Evolutionary conservation across 2,329 filamentous ascomycete genomes (phyloP).

Genomic region (Colletotrichum gloeosporioides): DNA sequence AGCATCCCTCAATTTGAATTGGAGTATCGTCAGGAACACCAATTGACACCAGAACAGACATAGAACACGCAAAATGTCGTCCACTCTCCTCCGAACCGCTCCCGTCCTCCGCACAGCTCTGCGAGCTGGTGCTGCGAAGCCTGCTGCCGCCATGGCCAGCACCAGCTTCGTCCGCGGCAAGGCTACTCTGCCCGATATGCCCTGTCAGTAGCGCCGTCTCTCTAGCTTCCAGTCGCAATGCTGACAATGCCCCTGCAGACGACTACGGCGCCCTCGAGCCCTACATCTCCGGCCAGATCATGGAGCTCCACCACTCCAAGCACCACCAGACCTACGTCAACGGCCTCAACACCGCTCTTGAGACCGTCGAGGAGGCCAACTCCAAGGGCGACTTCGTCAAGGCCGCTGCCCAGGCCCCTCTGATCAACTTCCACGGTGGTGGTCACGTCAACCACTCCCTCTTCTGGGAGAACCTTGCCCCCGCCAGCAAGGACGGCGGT

Average conservation of each 20-base stretch:
- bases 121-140: constrained; percentile 68
- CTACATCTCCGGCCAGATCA: constrained; percentile 85
- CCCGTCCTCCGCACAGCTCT: constrained; percentile 73
- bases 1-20: no score
- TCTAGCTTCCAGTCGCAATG: neutral
- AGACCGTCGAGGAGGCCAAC: constrained; percentile 72
- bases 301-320: constrained; percentile 94
- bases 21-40: neutral
- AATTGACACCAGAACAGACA: constrained; percentile 4
- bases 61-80: constrained; percentile 65
- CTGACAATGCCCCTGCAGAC: constrained; percentile 59
- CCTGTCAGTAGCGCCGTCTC: constrained; percentile 45
- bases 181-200: constrained; percentile 91
- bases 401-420: constrained; percentile 54
- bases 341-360: constrained; percentile 80
- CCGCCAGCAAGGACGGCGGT: constrained; percentile 65
- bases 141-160: constrained; percentile 68
- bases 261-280: constrained; percentile 96
- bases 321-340: constrained; percentile 96
- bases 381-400: constrained; percentile 63
- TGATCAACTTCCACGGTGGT: constrained; percentile 81
- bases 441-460: constrained; percentile 88
- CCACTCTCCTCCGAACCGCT: constrained; percentile 75
- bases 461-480: constrained; percentile 84
- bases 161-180: constrained; percentile 84